phyloP scores from a whole-genome alignment of 2,329 filamentous ascomycete species.

The Ceratocystis harringtonii region DNA sequence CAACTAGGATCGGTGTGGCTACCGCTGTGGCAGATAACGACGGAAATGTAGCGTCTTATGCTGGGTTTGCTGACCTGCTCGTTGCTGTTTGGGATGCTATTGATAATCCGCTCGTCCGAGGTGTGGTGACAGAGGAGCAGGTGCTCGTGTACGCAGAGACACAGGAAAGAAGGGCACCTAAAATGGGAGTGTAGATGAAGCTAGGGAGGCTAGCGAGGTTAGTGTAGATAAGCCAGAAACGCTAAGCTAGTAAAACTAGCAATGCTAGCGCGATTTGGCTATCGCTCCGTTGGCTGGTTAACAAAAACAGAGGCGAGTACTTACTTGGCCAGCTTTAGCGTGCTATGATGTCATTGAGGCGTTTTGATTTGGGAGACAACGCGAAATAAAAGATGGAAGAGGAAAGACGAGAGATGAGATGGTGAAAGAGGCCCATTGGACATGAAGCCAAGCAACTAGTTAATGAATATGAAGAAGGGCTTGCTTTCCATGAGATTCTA shows the following conservation, averaged over 20 bases:
- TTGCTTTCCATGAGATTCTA: not conserved
- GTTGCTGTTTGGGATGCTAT: conserved; percentile 11
- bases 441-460: too few species aligned
- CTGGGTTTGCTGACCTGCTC: conserved; percentile 2
- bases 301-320: too few species aligned
- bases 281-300: too few species aligned
- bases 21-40: not conserved
- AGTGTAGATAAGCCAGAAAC: not conserved
- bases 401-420: too few species aligned
- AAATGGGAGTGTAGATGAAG: not conserved
- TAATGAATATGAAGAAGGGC: not conserved
- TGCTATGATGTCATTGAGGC: too few species aligned
- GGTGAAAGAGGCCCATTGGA: too few species aligned
- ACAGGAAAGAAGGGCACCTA: not conserved
- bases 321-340: too few species aligned
- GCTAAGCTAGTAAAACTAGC: too few species aligned
- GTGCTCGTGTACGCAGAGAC: not conserved
- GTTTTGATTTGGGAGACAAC: too few species aligned
- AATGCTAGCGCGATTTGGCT: too few species aligned
- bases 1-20: not conserved
- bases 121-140: conserved; percentile 14
- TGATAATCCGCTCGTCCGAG: conserved; percentile 12
- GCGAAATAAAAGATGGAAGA: too few species aligned
- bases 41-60: not conserved
- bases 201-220: not conserved